phyloP scores from a whole-genome alignment of 306 rosid species.

The Trifolium repens region DNA sequence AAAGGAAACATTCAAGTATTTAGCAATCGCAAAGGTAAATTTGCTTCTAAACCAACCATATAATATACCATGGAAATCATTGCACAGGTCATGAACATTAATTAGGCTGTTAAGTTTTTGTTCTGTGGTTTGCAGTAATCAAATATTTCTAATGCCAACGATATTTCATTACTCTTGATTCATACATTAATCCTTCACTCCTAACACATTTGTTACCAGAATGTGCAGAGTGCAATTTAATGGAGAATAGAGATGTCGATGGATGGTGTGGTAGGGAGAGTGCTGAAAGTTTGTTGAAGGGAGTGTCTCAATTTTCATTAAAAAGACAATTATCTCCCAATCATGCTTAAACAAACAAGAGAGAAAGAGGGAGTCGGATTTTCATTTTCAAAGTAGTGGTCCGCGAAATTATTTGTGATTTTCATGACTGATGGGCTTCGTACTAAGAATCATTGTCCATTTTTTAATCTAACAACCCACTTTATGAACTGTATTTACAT shows the following conservation, averaged over 20 bases:
- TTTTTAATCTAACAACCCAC: conserved; percentile 2
- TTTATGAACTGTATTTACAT: neutral
- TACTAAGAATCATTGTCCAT: too few relatives aligned
- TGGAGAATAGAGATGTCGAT: too few relatives aligned
- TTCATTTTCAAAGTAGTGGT: too few relatives aligned
- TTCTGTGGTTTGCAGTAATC: neutral
- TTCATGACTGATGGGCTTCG: too few relatives aligned
- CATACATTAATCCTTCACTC: neutral
- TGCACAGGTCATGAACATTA: conserved; percentile 8
- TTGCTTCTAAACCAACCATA: conserved; percentile 6
- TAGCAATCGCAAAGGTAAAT: conserved; percentile 10
- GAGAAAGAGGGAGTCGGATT: too few relatives aligned
- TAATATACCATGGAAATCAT: neutral
- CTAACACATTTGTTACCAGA: neutral
- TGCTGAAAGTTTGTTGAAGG: too few relatives aligned
- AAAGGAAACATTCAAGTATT: conserved; percentile 1
- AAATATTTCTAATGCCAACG: neutral
- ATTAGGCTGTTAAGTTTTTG: neutral
- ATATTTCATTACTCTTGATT: neutral
- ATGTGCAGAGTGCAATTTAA: too few relatives aligned
- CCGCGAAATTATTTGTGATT: too few relatives aligned
- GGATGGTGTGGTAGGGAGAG: too few relatives aligned
- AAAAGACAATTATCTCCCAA: too few relatives aligned
- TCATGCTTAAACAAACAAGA: too few relatives aligned
- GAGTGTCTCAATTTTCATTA: too few relatives aligned